phyloP scores from a whole-genome alignment of 805 yeast genomes.

The Hanseniaspora meyeri region DNA sequence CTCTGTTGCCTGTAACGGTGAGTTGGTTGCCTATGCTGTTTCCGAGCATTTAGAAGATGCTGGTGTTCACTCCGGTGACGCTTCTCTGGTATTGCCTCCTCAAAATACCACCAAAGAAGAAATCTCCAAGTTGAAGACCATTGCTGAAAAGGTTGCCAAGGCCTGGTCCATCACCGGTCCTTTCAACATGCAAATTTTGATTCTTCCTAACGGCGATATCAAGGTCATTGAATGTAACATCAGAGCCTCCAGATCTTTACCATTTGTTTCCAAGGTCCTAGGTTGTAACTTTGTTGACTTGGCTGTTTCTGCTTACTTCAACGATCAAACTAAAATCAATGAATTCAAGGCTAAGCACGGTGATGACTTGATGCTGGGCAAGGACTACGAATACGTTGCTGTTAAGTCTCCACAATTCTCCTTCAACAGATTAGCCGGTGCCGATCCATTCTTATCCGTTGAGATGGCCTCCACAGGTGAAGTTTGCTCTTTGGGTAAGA shows the following conservation, averaged over 20 bases:
- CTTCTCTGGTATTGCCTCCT: slow-evolving; percentile 92
- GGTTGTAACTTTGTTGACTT: slow-evolving; percentile 92
- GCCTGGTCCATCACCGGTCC: slow-evolving; percentile 97
- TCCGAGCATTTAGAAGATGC: slow-evolving; percentile 98
- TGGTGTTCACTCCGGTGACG: slow-evolving; percentile 99
- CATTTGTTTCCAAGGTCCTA: slow-evolving; percentile 93
- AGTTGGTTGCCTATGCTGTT: slow-evolving; percentile 90
- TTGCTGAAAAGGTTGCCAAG: slow-evolving; percentile 89
- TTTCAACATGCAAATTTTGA: slow-evolving; percentile 85
- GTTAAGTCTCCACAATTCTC: slow-evolving; percentile 98
- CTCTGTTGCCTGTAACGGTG: slow-evolving; percentile 92
- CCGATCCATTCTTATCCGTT: slow-evolving; percentile 97
- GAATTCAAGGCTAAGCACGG: slow-evolving; percentile 10
- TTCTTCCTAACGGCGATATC: slow-evolving; percentile 81
- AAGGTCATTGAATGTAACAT: slow-evolving; percentile 98
- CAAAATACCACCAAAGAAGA: slow-evolving; percentile 89
- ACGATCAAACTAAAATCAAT: slow-evolving; percentile 40
- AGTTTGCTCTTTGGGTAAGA: slow-evolving; percentile 89
- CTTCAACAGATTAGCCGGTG: slow-evolving; percentile 96
- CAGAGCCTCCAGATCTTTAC: slow-evolving; percentile 98
- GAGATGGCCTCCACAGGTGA: slow-evolving; percentile 99
- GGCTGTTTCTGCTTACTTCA: slow-evolving; percentile 77
- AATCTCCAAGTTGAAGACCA: slow-evolving; percentile 79
- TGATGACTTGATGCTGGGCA: slow-evolving; percentile 55
- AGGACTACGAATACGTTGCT: slow-evolving; percentile 71